These are phyloP conservation scores for Barnettozyma siamensis DNA, from an alignment of 805 yeast genomes.

Conservation along the genomic window DNA sequence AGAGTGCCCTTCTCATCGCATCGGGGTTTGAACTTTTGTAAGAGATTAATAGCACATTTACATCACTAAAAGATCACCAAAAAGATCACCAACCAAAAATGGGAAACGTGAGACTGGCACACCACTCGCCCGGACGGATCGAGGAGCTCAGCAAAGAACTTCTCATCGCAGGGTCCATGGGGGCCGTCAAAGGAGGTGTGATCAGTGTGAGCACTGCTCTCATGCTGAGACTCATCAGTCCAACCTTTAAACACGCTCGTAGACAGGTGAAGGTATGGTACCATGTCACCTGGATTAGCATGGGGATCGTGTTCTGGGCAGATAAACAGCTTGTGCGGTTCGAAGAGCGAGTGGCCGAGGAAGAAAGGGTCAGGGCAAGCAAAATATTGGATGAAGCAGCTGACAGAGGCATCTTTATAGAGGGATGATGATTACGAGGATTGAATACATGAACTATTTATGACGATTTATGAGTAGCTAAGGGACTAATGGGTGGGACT, in stretches of 20 bases:
- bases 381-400: conserved; percentile 38
- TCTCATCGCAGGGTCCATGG: conserved; percentile 32
- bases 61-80: too few relatives aligned
- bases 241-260: conserved; percentile 33
- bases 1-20: too few relatives aligned
- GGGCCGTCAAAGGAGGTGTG: conserved; percentile 37
- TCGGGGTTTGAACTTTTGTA: too few relatives aligned
- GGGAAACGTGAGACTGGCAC: conserved; percentile 29
- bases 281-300: conserved; percentile 36
- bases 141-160: conserved; percentile 33
- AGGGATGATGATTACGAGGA: too few relatives aligned
- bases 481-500: too few relatives aligned
- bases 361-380: conserved; percentile 31
- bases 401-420: conserved; percentile 38
- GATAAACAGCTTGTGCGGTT: conserved; percentile 34
- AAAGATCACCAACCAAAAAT: conserved; percentile 3
- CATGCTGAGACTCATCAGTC: conserved; percentile 29
- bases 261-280: conserved; percentile 36
- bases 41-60: too few relatives aligned
- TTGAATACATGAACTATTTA: too few relatives aligned
- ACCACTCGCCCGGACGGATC: conserved; percentile 32
- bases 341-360: conserved; percentile 29
- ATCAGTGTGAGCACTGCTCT: conserved; percentile 31
- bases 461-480: too few relatives aligned
- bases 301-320: conserved; percentile 37